Percentiles rank a stretch among this genome's conserved stretches.
Conservation (phyloP, 2,329 filamentous ascomycete species). For the Neonectria sp. region DNA sequence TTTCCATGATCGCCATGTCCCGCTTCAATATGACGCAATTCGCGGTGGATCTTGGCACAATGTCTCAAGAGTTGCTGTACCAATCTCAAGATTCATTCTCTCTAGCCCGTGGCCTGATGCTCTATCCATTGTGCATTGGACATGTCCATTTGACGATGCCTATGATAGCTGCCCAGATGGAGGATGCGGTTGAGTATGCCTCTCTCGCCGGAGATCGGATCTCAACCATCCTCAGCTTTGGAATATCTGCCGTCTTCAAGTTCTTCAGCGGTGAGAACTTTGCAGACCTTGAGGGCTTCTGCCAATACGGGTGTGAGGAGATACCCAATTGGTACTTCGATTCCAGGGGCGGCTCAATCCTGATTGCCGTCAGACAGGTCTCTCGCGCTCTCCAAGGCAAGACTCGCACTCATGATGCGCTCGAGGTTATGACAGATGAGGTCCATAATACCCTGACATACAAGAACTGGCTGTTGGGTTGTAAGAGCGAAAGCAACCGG, state of each 20-base stretch:
- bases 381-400: constrained; percentile 82
- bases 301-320: constrained; percentile 81
- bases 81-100: constrained; percentile 75
- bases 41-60: constrained; percentile 74
- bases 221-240: constrained; percentile 80
- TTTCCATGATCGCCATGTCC: constrained; percentile 77
- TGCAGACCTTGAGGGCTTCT: constrained; percentile 78
- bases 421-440: constrained; percentile 76
- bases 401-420: constrained; percentile 67
- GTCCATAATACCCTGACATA: constrained; percentile 73
- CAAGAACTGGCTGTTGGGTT: constrained; percentile 70
- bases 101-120: constrained; percentile 77
- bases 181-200: constrained; percentile 77
- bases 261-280: constrained; percentile 80
- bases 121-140: constrained; percentile 79
- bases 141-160: constrained; percentile 77
- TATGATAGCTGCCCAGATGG: constrained; percentile 71
- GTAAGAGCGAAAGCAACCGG: constrained; percentile 72
- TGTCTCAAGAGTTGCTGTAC: constrained; percentile 76
- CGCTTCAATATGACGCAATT: constrained; percentile 81
- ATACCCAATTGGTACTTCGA: constrained; percentile 81
- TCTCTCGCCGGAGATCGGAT: constrained; percentile 79
- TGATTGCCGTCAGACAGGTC: constrained; percentile 77
- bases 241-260: constrained; percentile 75
- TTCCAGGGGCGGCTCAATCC: constrained; percentile 78